phyloP scores from a whole-genome alignment of 257 asterid genomes.

The Plantago ovata region DNA sequence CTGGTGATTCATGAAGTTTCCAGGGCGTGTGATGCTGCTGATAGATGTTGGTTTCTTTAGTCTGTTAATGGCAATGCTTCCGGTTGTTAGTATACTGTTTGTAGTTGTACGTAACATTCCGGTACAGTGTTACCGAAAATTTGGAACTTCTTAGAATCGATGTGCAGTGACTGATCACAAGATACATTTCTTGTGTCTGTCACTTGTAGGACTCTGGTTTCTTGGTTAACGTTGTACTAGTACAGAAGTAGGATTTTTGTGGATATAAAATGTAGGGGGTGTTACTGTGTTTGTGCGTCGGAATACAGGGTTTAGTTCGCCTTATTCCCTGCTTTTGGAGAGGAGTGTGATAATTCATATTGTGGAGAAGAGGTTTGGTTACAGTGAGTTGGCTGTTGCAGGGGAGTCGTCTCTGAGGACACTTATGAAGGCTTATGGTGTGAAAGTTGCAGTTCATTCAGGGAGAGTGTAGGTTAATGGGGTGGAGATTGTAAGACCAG shows the following conservation, averaged over 20 bases:
- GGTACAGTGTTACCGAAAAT: background rate
- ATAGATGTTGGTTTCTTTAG: slow-evolving; percentile 8
- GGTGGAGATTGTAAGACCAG: slow-evolving; percentile 44
- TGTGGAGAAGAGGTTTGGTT: slow-evolving; percentile 37
- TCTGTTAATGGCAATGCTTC: background rate
- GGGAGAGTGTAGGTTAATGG: slow-evolving; percentile 33
- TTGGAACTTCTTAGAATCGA: too few species aligned
- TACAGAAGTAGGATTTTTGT: too few species aligned
- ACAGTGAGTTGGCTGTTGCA: slow-evolving; percentile 33
- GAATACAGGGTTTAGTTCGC: slow-evolving; percentile 40
- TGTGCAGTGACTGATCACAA: too few species aligned
- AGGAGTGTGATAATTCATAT: slow-evolving; percentile 57
- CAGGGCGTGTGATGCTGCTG: slow-evolving; percentile 30
- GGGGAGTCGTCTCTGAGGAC: slow-evolving; percentile 36
- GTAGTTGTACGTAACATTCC: background rate
- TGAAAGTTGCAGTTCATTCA: slow-evolving; percentile 27
- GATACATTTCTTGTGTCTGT: too few species aligned
- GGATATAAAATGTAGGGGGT: too few species aligned
- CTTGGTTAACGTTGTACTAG: too few species aligned
- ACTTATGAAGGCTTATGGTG: slow-evolving; percentile 30
- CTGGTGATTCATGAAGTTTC: slow-evolving; percentile 62
- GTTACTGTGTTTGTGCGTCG: slow-evolving; percentile 63
- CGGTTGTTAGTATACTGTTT: background rate
- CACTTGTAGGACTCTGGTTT: slow-evolving; percentile 30
- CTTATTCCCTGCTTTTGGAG: slow-evolving; percentile 44